Base-by-base conservation (phyloP, 805 yeast genomes). In the Candida khao-thaluensis region DNA sequence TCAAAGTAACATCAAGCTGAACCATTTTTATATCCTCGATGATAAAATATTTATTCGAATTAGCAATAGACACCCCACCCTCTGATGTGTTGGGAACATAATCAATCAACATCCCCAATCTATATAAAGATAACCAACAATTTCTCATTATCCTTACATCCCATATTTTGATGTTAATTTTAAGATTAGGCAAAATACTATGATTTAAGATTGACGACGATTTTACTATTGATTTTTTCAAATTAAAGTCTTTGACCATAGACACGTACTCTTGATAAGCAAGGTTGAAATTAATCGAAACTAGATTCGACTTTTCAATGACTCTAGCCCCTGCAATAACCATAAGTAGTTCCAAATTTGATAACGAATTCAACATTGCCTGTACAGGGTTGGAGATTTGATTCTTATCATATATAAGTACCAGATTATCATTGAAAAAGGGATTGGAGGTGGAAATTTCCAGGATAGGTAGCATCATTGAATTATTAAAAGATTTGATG, bases 281-380 rank as follows among this genome's bases (percentile, higher is more conserved):
- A 42, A 88, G 62, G 48, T 85, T 85, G 60, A 89, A 81, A 56
- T 87, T 90, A 14, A 86, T 73, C n/a, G 71, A 69, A 10, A 69
- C 78, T 17, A 77, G 59, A 15, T 75, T 80, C 20, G 71, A 70
- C 49, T 81, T 84, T 35, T 76, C 68, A 17, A 78, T 68, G 37
- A 82, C 81, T 31, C 97, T 69, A 0, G 95, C 86, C 0, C 90
- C 82, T 30, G 88, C 78, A 4, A 90, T 78, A 10, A 87, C 61
- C 28, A 91, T 53, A 12, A 84, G 74, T 33, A 83, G 56, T 52
- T 91, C 97, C 21, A 86, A 55, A 42, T 82, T 83, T 3, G 95
- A 81, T 25, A 89, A 59, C 0, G 62, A 56, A 15, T 40, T 38
- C 18, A 66, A 36, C 10, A 54, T 51, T n/a, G 56, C 51, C 45